Percentiles rank a stretch among this genome's conserved stretches.
Conservation (phyloP, 768 basidiomycete genomes). For the Sporobolomyces pararoseus region DNA sequence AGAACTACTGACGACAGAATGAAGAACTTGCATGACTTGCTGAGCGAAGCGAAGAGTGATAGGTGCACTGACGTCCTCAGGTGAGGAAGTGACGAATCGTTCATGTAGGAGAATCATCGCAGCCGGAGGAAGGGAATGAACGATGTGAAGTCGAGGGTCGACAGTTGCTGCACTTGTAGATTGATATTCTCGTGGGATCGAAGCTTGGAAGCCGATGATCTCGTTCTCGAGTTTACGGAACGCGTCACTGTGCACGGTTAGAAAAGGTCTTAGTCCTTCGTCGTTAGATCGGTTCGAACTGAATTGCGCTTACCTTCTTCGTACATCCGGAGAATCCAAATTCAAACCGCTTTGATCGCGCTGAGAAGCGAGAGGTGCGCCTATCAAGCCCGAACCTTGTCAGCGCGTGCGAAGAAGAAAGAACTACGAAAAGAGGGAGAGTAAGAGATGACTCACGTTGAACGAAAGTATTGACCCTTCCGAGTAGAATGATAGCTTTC, state of each 20-base stretch:
- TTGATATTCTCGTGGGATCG: constrained; percentile 43
- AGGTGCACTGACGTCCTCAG: constrained; percentile 18
- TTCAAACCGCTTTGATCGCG: neutral
- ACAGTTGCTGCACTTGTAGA: neutral
- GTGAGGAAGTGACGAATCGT: constrained; percentile 29
- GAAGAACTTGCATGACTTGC: constrained; percentile 26
- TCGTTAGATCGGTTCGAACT: neutral
- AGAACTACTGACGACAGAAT: constrained; percentile 11
- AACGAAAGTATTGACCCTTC: constrained; percentile 20
- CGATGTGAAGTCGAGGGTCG: constrained; percentile 29
- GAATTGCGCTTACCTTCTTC: constrained; percentile 10
- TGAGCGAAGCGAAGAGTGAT: constrained; percentile 27
- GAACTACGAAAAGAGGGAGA: neutral
- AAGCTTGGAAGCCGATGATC: constrained; percentile 36
- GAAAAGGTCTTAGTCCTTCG: no score
- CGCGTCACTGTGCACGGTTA: constrained; percentile 34
- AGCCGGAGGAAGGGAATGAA: constrained; percentile 35
- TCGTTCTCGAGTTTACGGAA: constrained; percentile 42
- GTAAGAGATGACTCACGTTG: constrained; percentile 3
- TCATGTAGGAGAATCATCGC: constrained; percentile 42
- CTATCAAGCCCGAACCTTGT: no score
- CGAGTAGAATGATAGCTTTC: constrained; percentile 31
- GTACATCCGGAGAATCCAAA: neutral
- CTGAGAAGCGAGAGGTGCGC: constrained; percentile 9
- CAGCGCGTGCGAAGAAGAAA: no score